These are phyloP conservation scores for Melanopsichium pennsylvanicum DNA, from an alignment of 1,284 basidiomycete species.

Conservation along the genomic window DNA sequence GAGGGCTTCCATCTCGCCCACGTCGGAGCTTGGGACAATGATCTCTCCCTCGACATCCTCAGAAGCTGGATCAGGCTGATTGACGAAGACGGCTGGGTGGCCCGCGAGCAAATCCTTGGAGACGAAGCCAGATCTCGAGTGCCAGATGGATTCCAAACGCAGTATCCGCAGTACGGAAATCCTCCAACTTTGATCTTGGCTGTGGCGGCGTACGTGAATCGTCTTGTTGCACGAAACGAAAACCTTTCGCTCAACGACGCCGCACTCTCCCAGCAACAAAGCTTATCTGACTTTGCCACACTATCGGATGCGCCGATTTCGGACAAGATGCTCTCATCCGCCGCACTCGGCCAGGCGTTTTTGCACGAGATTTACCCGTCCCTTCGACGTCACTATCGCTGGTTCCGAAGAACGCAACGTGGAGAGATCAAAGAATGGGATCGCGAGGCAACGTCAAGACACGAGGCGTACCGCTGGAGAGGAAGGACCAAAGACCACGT, in stretches of 20 bases:
- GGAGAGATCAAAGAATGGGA: slow-evolving; percentile 85
- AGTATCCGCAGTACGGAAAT: slow-evolving; percentile 91
- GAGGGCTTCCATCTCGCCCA: slow-evolving; percentile 93
- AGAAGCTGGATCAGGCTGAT: slow-evolving; percentile 88
- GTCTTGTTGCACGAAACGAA: slow-evolving; percentile 69
- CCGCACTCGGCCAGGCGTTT: slow-evolving; percentile 72
- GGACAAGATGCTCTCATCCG: slow-evolving; percentile 32
- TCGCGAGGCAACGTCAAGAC: slow-evolving; percentile 79
- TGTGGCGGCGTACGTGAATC: slow-evolving; percentile 82
- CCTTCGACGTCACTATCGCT: slow-evolving; percentile 87
- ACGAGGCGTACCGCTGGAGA: slow-evolving; percentile 91
- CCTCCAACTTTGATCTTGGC: slow-evolving; percentile 92
- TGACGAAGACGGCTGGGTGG: slow-evolving; percentile 93
- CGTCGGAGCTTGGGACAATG: slow-evolving; percentile 90
- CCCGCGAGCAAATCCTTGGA: slow-evolving; percentile 90
- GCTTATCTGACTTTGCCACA: slow-evolving; percentile 6
- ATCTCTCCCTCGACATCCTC: slow-evolving; percentile 86
- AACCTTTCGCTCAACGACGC: slow-evolving; percentile 21
- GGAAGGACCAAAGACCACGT: slow-evolving; percentile 87
- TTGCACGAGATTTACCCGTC: slow-evolving; percentile 81
- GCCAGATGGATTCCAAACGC: slow-evolving; percentile 85
- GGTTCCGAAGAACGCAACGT: slow-evolving; percentile 91
- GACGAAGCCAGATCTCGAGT: slow-evolving; percentile 83
- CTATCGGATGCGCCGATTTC: slow-evolving; percentile 20
- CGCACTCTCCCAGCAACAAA: slow-evolving; percentile 14